Conservation (phyloP, 106 monocot species). For the Acorus calamus region DNA sequence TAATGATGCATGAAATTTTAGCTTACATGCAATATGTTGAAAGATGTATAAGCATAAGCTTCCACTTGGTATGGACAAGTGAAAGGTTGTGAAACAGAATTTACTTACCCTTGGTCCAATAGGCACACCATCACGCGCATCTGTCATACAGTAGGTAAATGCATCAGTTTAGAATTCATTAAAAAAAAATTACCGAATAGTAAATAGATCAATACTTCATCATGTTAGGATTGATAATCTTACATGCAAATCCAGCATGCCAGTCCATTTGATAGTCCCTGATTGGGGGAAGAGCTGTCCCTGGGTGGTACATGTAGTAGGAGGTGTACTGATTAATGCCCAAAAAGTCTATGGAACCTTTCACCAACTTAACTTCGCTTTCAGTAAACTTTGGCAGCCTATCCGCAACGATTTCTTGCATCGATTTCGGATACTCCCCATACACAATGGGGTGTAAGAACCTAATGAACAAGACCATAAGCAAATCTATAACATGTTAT, state of each 20-base stretch:
- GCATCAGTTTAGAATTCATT: not conserved
- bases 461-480: conserved; percentile 21
- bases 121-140: conserved; percentile 63
- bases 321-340: conserved; percentile 97
- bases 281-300: conserved; percentile 19
- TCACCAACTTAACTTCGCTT: conserved; percentile 63
- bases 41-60: too few relatives aligned
- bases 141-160: conserved; percentile 18
- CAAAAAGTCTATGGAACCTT: conserved; percentile 71
- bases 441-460: conserved; percentile 82
- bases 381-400: conserved; percentile 78
- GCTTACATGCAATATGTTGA: too few relatives aligned
- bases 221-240: conserved; percentile 9
- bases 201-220: not conserved
- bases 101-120: conserved; percentile 71
- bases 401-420: conserved; percentile 68
- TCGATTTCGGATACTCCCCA: conserved; percentile 73
- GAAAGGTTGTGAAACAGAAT: too few relatives aligned
- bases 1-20: not conserved
- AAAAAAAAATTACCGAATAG: not conserved
- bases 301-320: conserved; percentile 71
- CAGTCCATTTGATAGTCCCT: conserved; percentile 67
- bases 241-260: conserved; percentile 72
- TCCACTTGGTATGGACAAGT: too few relatives aligned
- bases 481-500: too few relatives aligned